A percentile compares a stretch with the other conserved stretches of the same genome.
Evolutionary conservation across 306 rosid genomes (phyloP).

Genomic region (Alnus rubra): DNA sequence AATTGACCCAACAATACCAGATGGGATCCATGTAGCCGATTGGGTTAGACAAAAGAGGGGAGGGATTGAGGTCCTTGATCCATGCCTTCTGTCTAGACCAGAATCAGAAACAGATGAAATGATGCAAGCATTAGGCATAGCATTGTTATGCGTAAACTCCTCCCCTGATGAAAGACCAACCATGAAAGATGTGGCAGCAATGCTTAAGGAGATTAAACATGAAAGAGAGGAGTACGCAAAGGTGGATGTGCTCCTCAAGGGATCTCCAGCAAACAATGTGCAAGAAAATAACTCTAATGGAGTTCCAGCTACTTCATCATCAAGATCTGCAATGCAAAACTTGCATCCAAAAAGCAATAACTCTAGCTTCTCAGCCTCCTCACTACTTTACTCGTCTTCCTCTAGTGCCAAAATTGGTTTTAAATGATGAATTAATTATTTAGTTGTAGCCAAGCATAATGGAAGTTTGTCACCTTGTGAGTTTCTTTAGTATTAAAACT

Average conservation of each 20-base stretch:
- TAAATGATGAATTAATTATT: conserved; percentile 30
- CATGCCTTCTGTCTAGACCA: conserved; percentile 60
- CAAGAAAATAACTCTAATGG: conserved; percentile 31
- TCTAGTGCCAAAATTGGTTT: conserved; percentile 36
- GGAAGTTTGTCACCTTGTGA: not conserved
- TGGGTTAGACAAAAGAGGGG: conserved; percentile 84
- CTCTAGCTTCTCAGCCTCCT: conserved; percentile 71
- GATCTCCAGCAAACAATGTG: conserved; percentile 49
- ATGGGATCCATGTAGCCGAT: conserved; percentile 82
- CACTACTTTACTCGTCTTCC: conserved; percentile 54
- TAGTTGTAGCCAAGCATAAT: not conserved
- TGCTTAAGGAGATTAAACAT: conserved; percentile 81
- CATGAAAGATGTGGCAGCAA: conserved; percentile 89
- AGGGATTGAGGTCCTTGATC: conserved; percentile 67
- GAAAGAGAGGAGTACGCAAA: conserved; percentile 90
- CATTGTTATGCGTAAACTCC: conserved; percentile 78
- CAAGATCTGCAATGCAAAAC: conserved; percentile 45
- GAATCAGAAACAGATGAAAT: conserved; percentile 84
- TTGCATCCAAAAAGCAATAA: conserved; percentile 55
- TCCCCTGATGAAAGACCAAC: conserved; percentile 88
- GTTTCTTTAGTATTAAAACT: not conserved
- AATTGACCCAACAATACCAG: conserved; percentile 94
- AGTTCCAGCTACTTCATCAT: conserved; percentile 61
- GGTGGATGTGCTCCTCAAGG: conserved; percentile 78
- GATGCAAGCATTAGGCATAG: conserved; percentile 89